Percentiles rank a stretch among this genome's conserved stretches.
Evolutionary conservation across 169 alveolate genomes (phyloP).

Genomic region (Eimeria praecox): DNA sequence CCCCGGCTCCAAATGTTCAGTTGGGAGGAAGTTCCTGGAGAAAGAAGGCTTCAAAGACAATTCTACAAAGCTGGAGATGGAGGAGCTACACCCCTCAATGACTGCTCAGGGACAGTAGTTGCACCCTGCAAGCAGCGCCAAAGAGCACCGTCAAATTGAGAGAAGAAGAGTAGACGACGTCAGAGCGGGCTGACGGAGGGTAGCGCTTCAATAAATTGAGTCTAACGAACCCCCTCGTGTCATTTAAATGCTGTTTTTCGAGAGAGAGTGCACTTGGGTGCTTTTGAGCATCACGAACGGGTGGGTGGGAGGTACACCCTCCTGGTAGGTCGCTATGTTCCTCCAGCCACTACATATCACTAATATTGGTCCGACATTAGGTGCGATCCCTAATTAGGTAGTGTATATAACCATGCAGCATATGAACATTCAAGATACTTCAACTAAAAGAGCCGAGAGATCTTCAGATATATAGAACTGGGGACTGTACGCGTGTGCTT

Average conservation of each 20-base stretch:
- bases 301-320: constrained; percentile 81
- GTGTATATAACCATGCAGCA: constrained; percentile 11
- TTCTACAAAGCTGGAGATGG: constrained; percentile 51
- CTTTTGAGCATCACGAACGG: constrained; percentile 51
- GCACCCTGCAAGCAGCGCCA: constrained; percentile 77
- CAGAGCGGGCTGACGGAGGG: constrained; percentile 62
- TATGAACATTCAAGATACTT: neutral
- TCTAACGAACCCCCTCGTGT: constrained; percentile 71
- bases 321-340: constrained; percentile 65
- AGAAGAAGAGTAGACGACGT: constrained; percentile 59
- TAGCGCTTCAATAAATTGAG: constrained; percentile 48
- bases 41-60: constrained; percentile 54
- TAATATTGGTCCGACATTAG: constrained; percentile 25
- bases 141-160: constrained; percentile 74
- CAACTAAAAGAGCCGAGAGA: constrained; percentile 13
- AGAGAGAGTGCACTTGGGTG: constrained; percentile 65
- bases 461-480: neutral
- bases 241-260: constrained; percentile 61
- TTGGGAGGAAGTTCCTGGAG: constrained; percentile 21
- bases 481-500: constrained; percentile 41
- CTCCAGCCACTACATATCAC: constrained; percentile 46
- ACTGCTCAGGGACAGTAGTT: constrained; percentile 62
- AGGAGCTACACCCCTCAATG: constrained; percentile 38
- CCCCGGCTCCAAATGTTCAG: constrained; percentile 63
- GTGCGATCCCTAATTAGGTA: constrained; percentile 39